Percentiles rank a stretch among this genome's conserved stretches.
Evolutionary conservation across 2,329 filamentous ascomycete genomes (phyloP).

Genomic region (Verticillium dahliae): DNA sequence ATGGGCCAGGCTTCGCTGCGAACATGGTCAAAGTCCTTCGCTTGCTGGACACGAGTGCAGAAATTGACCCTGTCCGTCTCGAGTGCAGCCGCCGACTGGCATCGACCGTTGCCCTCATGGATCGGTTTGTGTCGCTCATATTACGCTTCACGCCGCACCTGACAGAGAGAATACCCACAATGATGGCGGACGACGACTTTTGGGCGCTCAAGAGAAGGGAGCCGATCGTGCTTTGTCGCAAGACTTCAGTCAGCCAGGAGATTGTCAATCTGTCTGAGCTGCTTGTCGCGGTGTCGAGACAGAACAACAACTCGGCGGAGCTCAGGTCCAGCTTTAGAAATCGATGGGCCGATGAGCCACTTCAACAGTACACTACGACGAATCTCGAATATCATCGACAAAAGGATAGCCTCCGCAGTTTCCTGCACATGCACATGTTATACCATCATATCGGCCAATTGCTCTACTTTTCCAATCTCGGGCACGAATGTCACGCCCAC

Average conservation of each 20-base stretch:
- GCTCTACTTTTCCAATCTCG: not conserved
- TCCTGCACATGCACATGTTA: not conserved
- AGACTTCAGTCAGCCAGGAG: not conserved
- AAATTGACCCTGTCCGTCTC: not conserved
- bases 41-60: not conserved
- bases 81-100: not conserved
- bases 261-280: not conserved
- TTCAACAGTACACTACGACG: not conserved
- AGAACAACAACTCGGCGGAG: not conserved
- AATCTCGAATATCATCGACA: not conserved
- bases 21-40: constrained; percentile 1
- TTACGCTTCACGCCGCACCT: not conserved
- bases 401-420: not conserved
- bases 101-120: not conserved
- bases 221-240: not conserved
- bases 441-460: not conserved
- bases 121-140: not conserved
- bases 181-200: not conserved
- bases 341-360: not conserved
- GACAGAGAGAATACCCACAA: not conserved
- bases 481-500: not conserved
- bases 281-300: not conserved
- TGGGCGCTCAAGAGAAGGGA: not conserved
- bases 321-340: not conserved
- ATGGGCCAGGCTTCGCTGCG: not conserved